Evolutionary conservation across 2,329 filamentous ascomycete species (phyloP).

Genomic region (Amylocarpus encephaloides): DNA sequence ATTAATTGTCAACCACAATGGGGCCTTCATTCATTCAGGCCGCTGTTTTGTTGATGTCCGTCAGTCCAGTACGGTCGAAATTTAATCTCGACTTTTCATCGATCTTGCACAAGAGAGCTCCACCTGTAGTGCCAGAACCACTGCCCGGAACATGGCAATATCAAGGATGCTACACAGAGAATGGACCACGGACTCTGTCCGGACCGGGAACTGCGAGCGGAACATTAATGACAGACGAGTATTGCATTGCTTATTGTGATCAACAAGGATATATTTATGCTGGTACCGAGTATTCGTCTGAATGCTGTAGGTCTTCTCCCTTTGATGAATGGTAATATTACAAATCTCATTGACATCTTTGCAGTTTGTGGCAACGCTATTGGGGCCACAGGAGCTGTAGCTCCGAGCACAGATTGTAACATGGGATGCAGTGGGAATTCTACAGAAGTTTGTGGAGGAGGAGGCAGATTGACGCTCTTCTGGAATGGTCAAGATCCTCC

Average conservation of each 20-base stretch:
- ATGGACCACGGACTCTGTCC: slow-evolving; percentile 13
- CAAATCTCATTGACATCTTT: not conserved
- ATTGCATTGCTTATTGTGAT: slow-evolving; percentile 22
- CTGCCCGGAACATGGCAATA: slow-evolving; percentile 24
- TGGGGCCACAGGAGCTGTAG: slow-evolving; percentile 9
- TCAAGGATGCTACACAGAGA: slow-evolving; percentile 24
- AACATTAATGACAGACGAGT: slow-evolving; percentile 19
- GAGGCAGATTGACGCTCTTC: slow-evolving; percentile 19
- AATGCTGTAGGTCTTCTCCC: slow-evolving; percentile 22
- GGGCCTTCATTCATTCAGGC: slow-evolving; percentile 17
- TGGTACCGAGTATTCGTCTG: slow-evolving; percentile 22
- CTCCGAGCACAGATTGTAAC: slow-evolving; percentile 18
- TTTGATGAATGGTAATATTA: not conserved
- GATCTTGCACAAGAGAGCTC: slow-evolving; percentile 7
- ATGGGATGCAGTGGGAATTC: slow-evolving; percentile 27
- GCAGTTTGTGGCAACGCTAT: slow-evolving; percentile 21
- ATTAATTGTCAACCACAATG: slow-evolving; percentile 10
- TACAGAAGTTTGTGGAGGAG: slow-evolving; percentile 26
- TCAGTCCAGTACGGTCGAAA: slow-evolving; percentile 3
- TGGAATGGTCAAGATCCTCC: slow-evolving; percentile 21
- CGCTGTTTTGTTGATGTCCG: slow-evolving; percentile 11
- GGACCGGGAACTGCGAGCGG: slow-evolving; percentile 13
- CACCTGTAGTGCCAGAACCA: slow-evolving; percentile 6
- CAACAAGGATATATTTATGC: slow-evolving; percentile 20
- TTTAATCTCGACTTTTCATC: not conserved